Percentiles rank a stretch among this genome's conserved stretches.
phyloP scores from a whole-genome alignment of 2,329 filamentous ascomycete species.

The Hymenoscyphus fraxineus region DNA sequence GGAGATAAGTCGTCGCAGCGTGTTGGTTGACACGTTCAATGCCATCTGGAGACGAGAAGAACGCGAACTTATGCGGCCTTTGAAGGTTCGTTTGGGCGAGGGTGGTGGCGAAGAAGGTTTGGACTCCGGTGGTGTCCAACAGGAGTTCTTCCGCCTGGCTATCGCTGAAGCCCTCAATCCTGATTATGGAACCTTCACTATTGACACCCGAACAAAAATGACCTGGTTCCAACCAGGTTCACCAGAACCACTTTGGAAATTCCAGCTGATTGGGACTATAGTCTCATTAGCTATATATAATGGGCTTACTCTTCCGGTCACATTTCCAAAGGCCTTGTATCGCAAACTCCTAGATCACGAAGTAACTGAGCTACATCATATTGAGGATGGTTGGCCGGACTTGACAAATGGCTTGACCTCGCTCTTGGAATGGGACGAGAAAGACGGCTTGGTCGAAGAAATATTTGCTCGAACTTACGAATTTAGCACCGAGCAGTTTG shows the following conservation, averaged over 20 bases:
- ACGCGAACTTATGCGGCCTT: conserved; percentile 74
- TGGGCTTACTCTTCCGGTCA: conserved; percentile 84
- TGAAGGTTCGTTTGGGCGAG: conserved; percentile 85
- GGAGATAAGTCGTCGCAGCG: conserved; percentile 61
- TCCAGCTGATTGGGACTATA: conserved; percentile 82
- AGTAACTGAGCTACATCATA: conserved; percentile 68
- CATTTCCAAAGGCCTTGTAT: conserved; percentile 83
- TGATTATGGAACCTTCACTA: conserved; percentile 73
- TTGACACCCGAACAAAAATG: conserved; percentile 72
- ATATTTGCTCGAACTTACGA: conserved; percentile 82
- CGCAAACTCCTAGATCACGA: conserved; percentile 69
- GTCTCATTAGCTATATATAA: conserved; percentile 91
- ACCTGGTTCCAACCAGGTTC: conserved; percentile 86
- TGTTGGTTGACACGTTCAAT: conserved; percentile 73
- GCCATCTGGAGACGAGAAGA: conserved; percentile 85
- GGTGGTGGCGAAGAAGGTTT: conserved; percentile 81
- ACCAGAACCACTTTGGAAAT: conserved; percentile 81
- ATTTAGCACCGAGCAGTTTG: conserved; percentile 65
- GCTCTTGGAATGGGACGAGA: conserved; percentile 72
- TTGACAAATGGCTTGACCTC: conserved; percentile 69
- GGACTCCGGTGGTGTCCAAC: conserved; percentile 91
- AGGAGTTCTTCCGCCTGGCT: conserved; percentile 88
- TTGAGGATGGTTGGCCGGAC: conserved; percentile 83
- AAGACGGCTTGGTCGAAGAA: conserved; percentile 72
- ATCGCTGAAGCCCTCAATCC: conserved; percentile 77